Base-by-base conservation (phyloP, 768 basidiomycete species). In the Leucosporidium yakuticum region DNA sequence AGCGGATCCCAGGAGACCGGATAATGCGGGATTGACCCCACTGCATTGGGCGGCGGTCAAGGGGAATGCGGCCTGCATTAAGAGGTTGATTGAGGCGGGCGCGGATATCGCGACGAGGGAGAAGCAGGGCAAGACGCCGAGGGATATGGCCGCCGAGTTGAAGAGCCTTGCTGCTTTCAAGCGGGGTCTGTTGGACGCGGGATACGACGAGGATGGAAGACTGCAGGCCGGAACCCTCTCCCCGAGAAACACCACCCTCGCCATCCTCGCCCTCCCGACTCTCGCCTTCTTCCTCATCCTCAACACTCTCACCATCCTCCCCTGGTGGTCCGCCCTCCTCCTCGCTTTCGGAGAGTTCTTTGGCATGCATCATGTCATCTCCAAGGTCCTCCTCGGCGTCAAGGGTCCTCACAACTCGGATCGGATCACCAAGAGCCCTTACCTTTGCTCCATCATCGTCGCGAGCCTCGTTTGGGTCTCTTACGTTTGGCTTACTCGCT, bases 31-130 rank as follows among this genome's bases (percentile, higher is more conserved):
- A 0, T 83, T 99, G 61, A 84, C 91, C 1, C 90, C 95, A 2
- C 81, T 99, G 47, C 96, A 99, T 76, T 98, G 96, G 96, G 94
- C 92, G 3, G 94, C 94, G 39, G 95, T 98, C 7, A 84, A 93
- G 64, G 96, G 93, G n/a, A 95, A 93, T 77, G 83, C 87, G 68
- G 82, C 87, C 12, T 89, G 89, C 75, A 95, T 99, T 60, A 84
- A 89, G 55, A 84, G 88, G 58, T 81, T 99, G 21, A 78, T 96
- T 25, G 90, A 93, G 75, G 89, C 88, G 50, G 95, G 92, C 0
- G 90, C 87, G 1, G 90, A 91, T 76, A 79, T 95, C 27, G 82
- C 81, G 47, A 86, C 87, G 11, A 89, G 89, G 75, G 93, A 96
- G 73, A 84, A 83, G 15, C 86, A 87, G 62, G 89, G 90, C 11